These are phyloP conservation scores for Arachis stenosperma DNA, from an alignment of 306 rosid genomes.

Conservation along the genomic window DNA sequence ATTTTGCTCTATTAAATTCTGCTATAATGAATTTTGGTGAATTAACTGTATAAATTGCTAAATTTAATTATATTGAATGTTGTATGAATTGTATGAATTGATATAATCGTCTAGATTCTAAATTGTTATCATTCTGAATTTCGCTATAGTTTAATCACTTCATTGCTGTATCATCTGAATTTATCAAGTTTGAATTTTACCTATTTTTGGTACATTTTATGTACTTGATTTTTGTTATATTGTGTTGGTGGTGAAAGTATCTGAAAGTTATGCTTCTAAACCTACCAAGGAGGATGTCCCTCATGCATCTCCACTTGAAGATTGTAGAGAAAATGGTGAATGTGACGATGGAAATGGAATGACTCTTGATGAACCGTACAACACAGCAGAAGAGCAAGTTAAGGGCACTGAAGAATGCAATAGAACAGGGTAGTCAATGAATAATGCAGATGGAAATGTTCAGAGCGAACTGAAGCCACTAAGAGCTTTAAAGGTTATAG, in stretches of 20 bases:
- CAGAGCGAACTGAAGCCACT: slow-evolving; percentile 65
- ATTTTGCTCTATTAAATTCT: too few species aligned
- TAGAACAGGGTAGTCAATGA: slow-evolving; percentile 41
- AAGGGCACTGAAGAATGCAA: slow-evolving; percentile 41
- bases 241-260: slow-evolving; percentile 8
- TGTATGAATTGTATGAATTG: too few species aligned
- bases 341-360: slow-evolving; percentile 48
- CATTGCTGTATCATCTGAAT: not conserved
- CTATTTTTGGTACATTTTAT: not conserved
- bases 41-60: too few species aligned
- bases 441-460: slow-evolving; percentile 60
- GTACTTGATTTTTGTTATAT: slow-evolving; percentile 15
- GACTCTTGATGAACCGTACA: slow-evolving; percentile 57
- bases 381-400: slow-evolving; percentile 37
- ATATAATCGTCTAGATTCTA: too few species aligned
- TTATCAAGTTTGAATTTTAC: not conserved
- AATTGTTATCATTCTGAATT: too few species aligned
- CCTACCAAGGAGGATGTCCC: slow-evolving; percentile 50
- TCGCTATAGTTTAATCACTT: too few species aligned
- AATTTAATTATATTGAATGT: too few species aligned
- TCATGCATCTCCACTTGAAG: slow-evolving; percentile 45
- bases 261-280: slow-evolving; percentile 49
- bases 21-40: too few species aligned
- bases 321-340: slow-evolving; percentile 55
- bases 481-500: slow-evolving; percentile 84